A percentile compares a stretch with the other conserved stretches of the same genome.
phyloP scores from a whole-genome alignment of 1,284 basidiomycete genomes.

The Boletellus deceptivus region DNA sequence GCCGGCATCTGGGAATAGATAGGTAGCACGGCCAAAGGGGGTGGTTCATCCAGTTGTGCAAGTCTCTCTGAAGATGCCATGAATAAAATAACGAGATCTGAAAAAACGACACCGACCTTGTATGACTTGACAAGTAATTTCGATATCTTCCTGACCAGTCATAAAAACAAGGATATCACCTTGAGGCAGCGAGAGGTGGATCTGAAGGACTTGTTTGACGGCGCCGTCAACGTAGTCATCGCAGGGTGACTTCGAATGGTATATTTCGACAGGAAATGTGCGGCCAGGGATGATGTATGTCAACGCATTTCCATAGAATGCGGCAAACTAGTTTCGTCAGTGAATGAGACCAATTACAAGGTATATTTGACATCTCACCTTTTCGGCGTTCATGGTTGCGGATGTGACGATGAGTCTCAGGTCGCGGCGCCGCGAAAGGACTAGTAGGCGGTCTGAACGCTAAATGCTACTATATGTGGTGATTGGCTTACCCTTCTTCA shows the following conservation, averaged over 20 bases:
- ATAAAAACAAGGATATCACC: slow-evolving; percentile 99
- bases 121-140: slow-evolving; percentile 89
- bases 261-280: slow-evolving; percentile 97
- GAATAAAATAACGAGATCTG: slow-evolving; percentile 3
- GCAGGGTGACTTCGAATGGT: slow-evolving; percentile 95
- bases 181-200: slow-evolving; percentile 90
- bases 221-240: slow-evolving; percentile 99
- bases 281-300: slow-evolving; percentile 97
- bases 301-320: slow-evolving; percentile 93
- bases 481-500: slow-evolving; percentile 77
- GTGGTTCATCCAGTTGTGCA: slow-evolving; percentile 86
- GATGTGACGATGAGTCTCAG: slow-evolving; percentile 97
- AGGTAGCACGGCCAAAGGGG: slow-evolving; percentile 84
- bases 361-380: slow-evolving; percentile 47
- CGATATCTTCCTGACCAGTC: slow-evolving; percentile 99
- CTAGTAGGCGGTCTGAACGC: slow-evolving; percentile 41
- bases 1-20: slow-evolving; percentile 99
- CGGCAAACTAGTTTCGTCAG: slow-evolving; percentile 69
- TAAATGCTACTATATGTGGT: background rate
- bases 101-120: slow-evolving; percentile 53
- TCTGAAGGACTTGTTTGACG: slow-evolving; percentile 96
- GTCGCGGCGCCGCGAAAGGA: slow-evolving; percentile 87
- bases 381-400: slow-evolving; percentile 98
- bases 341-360: background rate
- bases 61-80: slow-evolving; percentile 68